Percentiles rank a stretch among this genome's conserved stretches.
Evolutionary conservation across 805 yeast genomes (phyloP).

Genomic region (Starmerella cellae): DNA sequence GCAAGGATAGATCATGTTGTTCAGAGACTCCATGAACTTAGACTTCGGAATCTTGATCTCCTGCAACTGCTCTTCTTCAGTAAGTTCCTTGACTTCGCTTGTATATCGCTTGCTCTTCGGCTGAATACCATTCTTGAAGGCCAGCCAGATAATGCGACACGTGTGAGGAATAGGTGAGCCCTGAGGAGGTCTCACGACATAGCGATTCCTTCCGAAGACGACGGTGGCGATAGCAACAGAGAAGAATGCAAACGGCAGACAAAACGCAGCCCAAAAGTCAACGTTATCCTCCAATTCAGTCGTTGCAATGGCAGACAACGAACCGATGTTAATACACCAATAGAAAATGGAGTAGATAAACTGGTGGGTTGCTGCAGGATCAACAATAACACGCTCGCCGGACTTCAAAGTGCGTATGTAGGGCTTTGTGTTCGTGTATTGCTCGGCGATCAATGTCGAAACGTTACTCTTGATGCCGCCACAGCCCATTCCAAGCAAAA

Average conservation of each 20-base stretch:
- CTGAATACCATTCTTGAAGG: conserved; percentile 34
- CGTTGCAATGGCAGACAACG: conserved; percentile 63
- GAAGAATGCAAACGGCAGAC: conserved; percentile 59
- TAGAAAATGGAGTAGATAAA: conserved; percentile 65
- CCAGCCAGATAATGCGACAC: conserved; percentile 35
- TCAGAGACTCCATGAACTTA: conserved; percentile 1
- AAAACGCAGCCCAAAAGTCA: conserved; percentile 55
- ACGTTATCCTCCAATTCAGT: conserved; percentile 53
- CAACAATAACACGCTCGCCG: conserved; percentile 58
- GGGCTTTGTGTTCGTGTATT: conserved; percentile 48
- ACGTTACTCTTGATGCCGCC: conserved; percentile 73
- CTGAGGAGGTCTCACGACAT: conserved; percentile 47
- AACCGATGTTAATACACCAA: conserved; percentile 62
- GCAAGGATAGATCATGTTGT: conserved; percentile 7
- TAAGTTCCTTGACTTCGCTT: background rate
- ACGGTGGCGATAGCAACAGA: conserved; percentile 44
- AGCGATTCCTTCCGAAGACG: conserved; percentile 39
- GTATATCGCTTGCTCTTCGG: conserved; percentile 7
- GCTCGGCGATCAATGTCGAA: conserved; percentile 63
- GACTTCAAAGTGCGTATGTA: conserved; percentile 42
- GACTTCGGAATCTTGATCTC: conserved; percentile 3
- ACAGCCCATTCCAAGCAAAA: conserved; percentile 59
- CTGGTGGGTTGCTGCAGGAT: conserved; percentile 59
- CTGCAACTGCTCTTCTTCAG: background rate
- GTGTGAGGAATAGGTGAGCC: conserved; percentile 48